These are phyloP conservation scores for Pistacia atlantica DNA, from an alignment of 345 rosid species.

Conservation along the genomic window DNA sequence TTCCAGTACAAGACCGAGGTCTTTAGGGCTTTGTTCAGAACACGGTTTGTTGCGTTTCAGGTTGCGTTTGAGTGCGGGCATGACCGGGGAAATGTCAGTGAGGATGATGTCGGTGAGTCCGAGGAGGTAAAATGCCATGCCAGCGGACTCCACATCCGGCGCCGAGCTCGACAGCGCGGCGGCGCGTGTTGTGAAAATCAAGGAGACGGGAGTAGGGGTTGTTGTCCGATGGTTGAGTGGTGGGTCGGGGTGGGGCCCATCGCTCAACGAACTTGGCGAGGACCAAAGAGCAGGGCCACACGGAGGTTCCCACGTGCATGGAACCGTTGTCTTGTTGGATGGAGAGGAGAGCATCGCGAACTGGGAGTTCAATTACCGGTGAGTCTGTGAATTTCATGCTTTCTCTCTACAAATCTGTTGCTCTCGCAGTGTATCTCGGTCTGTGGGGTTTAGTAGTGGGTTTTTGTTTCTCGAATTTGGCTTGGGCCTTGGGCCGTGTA, in stretches of 20 bases:
- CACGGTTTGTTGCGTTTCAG: conserved; percentile 86
- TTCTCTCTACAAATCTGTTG: not conserved
- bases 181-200: conserved; percentile 52
- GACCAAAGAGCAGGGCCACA: conserved; percentile 90
- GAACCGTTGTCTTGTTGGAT: conserved; percentile 85
- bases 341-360: conserved; percentile 58
- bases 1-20: conserved; percentile 70
- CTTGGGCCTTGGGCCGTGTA: not conserved
- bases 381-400: conserved; percentile 89
- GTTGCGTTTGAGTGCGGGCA: conserved; percentile 92
- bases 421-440: not conserved
- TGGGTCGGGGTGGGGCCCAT: conserved; percentile 51
- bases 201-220: conserved; percentile 70
- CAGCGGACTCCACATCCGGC: conserved; percentile 90
- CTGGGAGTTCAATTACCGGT: conserved; percentile 77
- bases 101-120: conserved; percentile 77
- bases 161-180: conserved; percentile 78
- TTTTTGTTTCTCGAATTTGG: not conserved
- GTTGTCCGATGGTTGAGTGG: conserved; percentile 22
- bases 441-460: not conserved
- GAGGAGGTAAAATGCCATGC: conserved; percentile 79
- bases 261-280: conserved; percentile 92
- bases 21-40: conserved; percentile 59
- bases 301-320: conserved; percentile 92
- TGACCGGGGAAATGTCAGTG: conserved; percentile 84